phyloP scores from a whole-genome alignment of 2,329 filamentous ascomycete genomes.

The Alternaria solani region DNA sequence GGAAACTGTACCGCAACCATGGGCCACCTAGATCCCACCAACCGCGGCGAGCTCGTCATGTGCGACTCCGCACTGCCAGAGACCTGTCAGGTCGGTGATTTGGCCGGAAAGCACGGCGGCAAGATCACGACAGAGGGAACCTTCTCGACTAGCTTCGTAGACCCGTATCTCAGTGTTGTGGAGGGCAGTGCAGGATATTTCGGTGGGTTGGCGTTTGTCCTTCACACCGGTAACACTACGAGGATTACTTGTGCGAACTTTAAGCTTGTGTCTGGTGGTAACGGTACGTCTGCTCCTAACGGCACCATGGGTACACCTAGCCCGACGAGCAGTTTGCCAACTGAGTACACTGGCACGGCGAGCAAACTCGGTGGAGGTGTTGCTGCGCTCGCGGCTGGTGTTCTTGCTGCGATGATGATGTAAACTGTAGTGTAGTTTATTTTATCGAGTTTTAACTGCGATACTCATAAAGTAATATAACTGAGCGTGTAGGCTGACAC shows the following conservation, averaged over 20 bases:
- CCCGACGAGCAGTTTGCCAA: conserved; percentile 16
- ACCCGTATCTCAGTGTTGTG: conserved; percentile 59
- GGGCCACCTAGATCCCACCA: conserved; percentile 51
- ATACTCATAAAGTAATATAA: not conserved
- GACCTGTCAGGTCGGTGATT: conserved; percentile 53
- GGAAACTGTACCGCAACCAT: conserved; percentile 52
- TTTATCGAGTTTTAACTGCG: not conserved
- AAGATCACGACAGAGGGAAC: conserved; percentile 39
- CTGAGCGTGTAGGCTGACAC: not conserved
- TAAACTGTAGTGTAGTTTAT: not conserved
- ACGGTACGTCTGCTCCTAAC: conserved; percentile 15
- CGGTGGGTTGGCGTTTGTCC: conserved; percentile 61
- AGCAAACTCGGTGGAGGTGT: conserved; percentile 14
- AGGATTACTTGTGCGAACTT: conserved; percentile 66
- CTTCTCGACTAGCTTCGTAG: conserved; percentile 50
- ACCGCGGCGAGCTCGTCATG: conserved; percentile 42
- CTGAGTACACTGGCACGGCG: conserved; percentile 28
- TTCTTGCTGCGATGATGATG: conserved; percentile 23
- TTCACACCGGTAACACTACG: conserved; percentile 61
- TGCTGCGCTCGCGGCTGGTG: conserved; percentile 15
- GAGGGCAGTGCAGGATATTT: conserved; percentile 55
- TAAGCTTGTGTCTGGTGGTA: conserved; percentile 23
- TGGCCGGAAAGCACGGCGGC: conserved; percentile 54
- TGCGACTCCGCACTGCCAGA: conserved; percentile 44
- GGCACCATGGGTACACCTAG: conserved; percentile 6